Evolutionary conservation across 2,329 filamentous ascomycete species (phyloP).

Genomic region (Exserohilum turcica): DNA sequence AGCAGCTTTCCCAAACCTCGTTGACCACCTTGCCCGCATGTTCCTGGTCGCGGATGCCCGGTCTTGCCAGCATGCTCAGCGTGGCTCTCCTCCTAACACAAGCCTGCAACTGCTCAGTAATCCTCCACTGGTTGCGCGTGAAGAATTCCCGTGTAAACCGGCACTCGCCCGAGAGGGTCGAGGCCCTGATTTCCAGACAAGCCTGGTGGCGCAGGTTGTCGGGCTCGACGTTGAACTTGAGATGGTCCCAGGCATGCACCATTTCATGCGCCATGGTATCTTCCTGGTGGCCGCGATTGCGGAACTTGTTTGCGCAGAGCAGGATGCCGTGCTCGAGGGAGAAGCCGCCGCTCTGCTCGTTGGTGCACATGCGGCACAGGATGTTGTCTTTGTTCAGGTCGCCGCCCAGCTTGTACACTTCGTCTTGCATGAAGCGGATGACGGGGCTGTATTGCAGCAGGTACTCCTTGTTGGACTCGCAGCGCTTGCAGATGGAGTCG

Average conservation of each 20-base stretch:
- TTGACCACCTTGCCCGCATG: conserved; percentile 90
- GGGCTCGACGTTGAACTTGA: conserved; percentile 90
- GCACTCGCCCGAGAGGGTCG: conserved; percentile 91
- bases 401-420: conserved; percentile 79
- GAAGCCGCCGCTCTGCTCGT: conserved; percentile 80
- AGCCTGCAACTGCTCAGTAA: conserved; percentile 91
- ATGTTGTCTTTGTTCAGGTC: conserved; percentile 76
- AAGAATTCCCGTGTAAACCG: conserved; percentile 87
- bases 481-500: conserved; percentile 76
- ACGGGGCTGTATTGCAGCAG: conserved; percentile 82
- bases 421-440: conserved; percentile 83
- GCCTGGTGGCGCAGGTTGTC: conserved; percentile 84
- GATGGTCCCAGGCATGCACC: conserved; percentile 94
- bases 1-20: conserved; percentile 99
- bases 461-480: conserved; percentile 82
- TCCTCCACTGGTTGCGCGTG: conserved; percentile 79
- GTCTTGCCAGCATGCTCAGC: conserved; percentile 76
- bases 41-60: conserved; percentile 80
- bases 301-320: conserved; percentile 89
- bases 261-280: conserved; percentile 97
- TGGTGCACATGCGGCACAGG: conserved; percentile 77
- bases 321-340: conserved; percentile 84
- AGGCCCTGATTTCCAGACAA: conserved; percentile 95
- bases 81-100: conserved; percentile 85
- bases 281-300: conserved; percentile 80